phyloP scores from a whole-genome alignment of 2,329 filamentous ascomycete genomes.

The Colletotrichum sp. region DNA sequence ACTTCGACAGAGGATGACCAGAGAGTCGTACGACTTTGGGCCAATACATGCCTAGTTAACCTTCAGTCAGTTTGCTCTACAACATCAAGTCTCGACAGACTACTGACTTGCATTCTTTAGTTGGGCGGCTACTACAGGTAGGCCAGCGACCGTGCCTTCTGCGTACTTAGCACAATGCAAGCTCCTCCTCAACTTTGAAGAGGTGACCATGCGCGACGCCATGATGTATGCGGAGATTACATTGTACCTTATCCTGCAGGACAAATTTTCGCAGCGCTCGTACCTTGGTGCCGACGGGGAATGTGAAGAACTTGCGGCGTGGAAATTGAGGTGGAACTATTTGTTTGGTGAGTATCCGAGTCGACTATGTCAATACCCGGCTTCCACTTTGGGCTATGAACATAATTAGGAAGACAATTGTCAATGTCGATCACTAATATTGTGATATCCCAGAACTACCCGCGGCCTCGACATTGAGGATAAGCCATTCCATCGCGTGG shows the following conservation, averaged over 20 bases:
- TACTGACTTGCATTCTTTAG: conserved; percentile 23
- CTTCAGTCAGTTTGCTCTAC: conserved; percentile 30
- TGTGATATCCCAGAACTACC: conserved; percentile 27
- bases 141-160: conserved; percentile 40
- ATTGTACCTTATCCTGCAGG: conserved; percentile 39
- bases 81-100: neutral
- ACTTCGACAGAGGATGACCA: conserved; percentile 36
- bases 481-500: conserved; percentile 37
- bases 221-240: conserved; percentile 45
- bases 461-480: conserved; percentile 35
- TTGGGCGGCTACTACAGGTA: conserved; percentile 44
- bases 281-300: conserved; percentile 33
- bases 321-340: conserved; percentile 39
- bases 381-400: neutral
- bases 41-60: conserved; percentile 40
- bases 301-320: conserved; percentile 35
- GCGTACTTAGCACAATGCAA: conserved; percentile 44
- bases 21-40: conserved; percentile 38
- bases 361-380: neutral
- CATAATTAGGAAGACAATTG: neutral
- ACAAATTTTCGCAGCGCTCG: conserved; percentile 35
- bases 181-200: conserved; percentile 42
- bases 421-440: neutral
- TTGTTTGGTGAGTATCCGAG: conserved; percentile 30
- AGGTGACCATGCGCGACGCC: conserved; percentile 44